Evolutionary conservation across 441 rosid genomes (phyloP).

Genomic region (Populus hybrid): DNA sequence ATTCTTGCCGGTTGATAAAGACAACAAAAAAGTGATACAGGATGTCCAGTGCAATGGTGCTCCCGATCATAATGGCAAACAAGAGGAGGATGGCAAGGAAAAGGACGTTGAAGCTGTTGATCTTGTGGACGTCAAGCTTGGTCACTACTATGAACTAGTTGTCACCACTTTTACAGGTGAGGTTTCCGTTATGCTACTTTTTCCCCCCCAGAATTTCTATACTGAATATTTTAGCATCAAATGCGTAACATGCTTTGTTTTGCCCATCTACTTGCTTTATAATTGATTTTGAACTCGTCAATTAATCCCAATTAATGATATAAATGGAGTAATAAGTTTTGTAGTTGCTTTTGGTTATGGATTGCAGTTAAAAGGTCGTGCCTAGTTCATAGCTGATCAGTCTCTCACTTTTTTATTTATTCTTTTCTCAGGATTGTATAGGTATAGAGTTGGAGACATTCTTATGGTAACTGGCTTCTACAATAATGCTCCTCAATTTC

Average conservation of each 20-base stretch:
- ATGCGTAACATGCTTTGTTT: not conserved
- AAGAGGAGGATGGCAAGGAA: slow-evolving; percentile 17
- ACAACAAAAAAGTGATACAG: not conserved
- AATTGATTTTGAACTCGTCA: not conserved
- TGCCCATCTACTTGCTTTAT: not conserved
- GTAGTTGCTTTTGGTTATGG: not conserved
- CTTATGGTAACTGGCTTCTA: slow-evolving; percentile 74
- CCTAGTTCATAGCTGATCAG: not conserved
- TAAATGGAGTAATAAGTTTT: not conserved
- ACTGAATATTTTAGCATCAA: no score
- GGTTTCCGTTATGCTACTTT: not conserved
- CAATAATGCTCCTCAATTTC: slow-evolving; percentile 83
- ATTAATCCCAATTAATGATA: not conserved
- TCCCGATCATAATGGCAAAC: slow-evolving; percentile 8
- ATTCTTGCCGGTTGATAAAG: slow-evolving; percentile 66
- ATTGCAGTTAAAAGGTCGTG: not conserved
- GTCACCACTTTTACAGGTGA: slow-evolving; percentile 85
- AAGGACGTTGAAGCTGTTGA: slow-evolving; percentile 37
- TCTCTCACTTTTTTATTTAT: not conserved
- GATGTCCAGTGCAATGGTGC: slow-evolving; percentile 27
- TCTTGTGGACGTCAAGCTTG: slow-evolving; percentile 66
- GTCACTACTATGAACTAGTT: slow-evolving; percentile 69
- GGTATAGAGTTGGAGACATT: slow-evolving; percentile 89
- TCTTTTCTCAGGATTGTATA: slow-evolving; percentile 48
- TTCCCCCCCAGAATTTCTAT: not conserved